Evolutionary conservation across 176 grass and related monocot species (phyloP).

Genomic region (Triticum urartu): DNA sequence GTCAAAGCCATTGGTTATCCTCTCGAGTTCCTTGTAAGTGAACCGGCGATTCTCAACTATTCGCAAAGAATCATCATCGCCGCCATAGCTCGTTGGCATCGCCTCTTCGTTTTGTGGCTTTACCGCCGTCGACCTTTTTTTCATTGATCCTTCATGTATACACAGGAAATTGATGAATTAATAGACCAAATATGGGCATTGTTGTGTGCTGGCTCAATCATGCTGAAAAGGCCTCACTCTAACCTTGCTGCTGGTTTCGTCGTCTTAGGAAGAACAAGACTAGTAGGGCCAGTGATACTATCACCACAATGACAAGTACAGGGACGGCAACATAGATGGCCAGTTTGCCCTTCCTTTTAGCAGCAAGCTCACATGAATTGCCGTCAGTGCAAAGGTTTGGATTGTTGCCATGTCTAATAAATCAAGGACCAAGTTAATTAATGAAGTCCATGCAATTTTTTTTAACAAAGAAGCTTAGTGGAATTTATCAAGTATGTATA

Average conservation of each 20-base stretch:
- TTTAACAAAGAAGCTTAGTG: neutral
- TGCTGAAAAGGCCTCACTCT: neutral
- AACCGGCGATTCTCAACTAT: neutral
- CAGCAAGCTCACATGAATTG: neutral
- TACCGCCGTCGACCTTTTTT: neutral
- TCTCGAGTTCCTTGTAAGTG: neutral
- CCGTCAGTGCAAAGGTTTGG: neutral
- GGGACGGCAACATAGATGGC: neutral
- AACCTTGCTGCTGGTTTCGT: neutral
- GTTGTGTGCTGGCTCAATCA: neutral
- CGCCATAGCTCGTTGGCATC: neutral
- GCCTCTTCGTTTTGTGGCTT: neutral
- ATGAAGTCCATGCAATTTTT: neutral
- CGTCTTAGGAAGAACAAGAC: neutral
- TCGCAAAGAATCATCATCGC: neutral
- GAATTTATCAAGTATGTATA: neutral
- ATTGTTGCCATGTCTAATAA: conserved; percentile 6
- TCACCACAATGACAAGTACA: neutral
- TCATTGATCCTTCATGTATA: neutral
- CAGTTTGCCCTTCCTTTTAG: neutral
- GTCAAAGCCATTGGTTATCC: neutral
- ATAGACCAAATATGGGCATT: neutral
- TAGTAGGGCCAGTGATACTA: neutral
- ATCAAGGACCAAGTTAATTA: neutral
- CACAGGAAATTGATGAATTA: neutral